Percentiles rank a stretch among this genome's conserved stretches.
Conservation (phyloP, 2,329 filamentous ascomycete species). For the Aspergillus novofumigatus region DNA sequence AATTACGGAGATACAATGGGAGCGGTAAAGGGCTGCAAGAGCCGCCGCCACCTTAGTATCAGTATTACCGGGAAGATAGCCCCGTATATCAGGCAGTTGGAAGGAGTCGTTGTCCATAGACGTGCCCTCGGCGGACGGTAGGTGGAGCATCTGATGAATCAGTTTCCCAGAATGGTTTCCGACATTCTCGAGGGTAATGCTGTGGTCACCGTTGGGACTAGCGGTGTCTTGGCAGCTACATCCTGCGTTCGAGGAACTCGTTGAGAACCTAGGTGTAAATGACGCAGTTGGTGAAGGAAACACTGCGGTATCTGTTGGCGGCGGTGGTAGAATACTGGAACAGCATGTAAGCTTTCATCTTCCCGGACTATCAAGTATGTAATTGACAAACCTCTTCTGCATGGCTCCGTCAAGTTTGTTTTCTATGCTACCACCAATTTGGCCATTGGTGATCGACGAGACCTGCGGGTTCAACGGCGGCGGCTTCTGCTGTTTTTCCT, state of each 20-base stretch:
- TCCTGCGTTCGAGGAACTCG: slow-evolving; percentile 15
- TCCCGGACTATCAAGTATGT: neutral
- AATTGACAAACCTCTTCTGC: slow-evolving; percentile 26
- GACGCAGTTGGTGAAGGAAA: slow-evolving; percentile 39
- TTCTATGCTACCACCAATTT: slow-evolving; percentile 17
- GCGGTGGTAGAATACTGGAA: slow-evolving; percentile 27
- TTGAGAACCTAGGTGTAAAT: slow-evolving; percentile 29
- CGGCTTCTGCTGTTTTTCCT: slow-evolving; percentile 40
- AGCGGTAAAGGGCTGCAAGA: slow-evolving; percentile 80
- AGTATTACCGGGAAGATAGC: slow-evolving; percentile 74
- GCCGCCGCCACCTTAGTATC: slow-evolving; percentile 84
- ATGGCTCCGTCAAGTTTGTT: slow-evolving; percentile 22
- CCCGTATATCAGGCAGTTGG: slow-evolving; percentile 77
- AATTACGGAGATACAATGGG: slow-evolving; percentile 90
- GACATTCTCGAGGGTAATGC: slow-evolving; percentile 35
- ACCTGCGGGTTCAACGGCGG: slow-evolving; percentile 23
- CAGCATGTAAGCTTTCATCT: slow-evolving; percentile 17
- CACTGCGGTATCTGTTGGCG: slow-evolving; percentile 35
- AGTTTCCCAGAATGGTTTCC: slow-evolving; percentile 34
- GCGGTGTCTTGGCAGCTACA: slow-evolving; percentile 30
- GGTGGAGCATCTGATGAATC: slow-evolving; percentile 38
- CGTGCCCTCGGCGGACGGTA: slow-evolving; percentile 30
- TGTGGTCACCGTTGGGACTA: slow-evolving; percentile 24
- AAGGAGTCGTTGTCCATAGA: slow-evolving; percentile 65
- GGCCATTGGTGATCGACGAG: slow-evolving; percentile 16